Conservation (phyloP, 2,329 filamentous ascomycete species). For the Chrysosporium keratinophilum region DNA sequence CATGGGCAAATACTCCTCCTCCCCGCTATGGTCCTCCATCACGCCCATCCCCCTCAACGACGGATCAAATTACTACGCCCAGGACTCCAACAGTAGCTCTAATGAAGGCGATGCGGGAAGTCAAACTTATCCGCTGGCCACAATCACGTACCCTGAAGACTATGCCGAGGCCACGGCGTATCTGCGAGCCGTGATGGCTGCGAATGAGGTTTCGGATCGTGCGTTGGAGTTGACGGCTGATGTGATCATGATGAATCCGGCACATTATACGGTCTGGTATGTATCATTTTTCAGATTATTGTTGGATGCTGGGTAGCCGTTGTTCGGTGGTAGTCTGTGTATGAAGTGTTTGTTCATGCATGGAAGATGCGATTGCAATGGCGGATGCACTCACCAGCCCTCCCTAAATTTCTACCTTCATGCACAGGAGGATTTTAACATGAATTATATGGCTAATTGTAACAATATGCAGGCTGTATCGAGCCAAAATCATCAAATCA, state of each 20-base stretch:
- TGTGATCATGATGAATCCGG: constrained; percentile 86
- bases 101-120: not conserved
- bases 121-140: constrained; percentile 58
- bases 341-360: too few relatives aligned
- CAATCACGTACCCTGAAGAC: constrained; percentile 80
- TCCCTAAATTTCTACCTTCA: too few relatives aligned
- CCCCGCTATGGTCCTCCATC: constrained; percentile 71
- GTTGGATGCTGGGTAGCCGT: too few relatives aligned
- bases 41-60: constrained; percentile 69
- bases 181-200: constrained; percentile 84
- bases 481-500: constrained; percentile 64
- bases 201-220: constrained; percentile 69
- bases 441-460: too few relatives aligned
- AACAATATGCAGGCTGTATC: constrained; percentile 55
- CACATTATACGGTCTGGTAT: constrained; percentile 94
- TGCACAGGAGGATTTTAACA: too few relatives aligned
- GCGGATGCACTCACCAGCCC: too few relatives aligned
- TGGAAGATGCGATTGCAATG: too few relatives aligned
- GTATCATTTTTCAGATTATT: constrained; percentile 14
- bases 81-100: not conserved
- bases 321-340: too few relatives aligned
- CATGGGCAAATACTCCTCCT: constrained; percentile 42
- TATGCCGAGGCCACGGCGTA: constrained; percentile 92
- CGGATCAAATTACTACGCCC: constrained; percentile 39
- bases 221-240: constrained; percentile 74